A percentile compares a stretch with the other conserved stretches of the same genome.
Evolutionary conservation across 495 filamentous ascomycete species (phyloP).

Genomic region (Extremus antarcticus): DNA sequence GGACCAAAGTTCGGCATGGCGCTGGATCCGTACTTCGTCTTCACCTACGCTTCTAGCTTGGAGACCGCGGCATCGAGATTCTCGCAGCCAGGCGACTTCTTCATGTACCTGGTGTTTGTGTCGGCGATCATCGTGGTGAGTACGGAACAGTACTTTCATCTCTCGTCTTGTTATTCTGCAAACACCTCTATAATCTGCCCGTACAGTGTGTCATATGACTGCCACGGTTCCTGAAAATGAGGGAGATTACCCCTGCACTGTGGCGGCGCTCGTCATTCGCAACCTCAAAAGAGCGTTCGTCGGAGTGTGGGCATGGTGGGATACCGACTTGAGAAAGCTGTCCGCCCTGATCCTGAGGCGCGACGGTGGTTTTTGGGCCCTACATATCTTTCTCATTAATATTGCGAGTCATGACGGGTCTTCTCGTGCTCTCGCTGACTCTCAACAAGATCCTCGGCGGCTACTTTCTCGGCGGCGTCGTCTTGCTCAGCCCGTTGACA

Average conservation of each 20-base stretch:
- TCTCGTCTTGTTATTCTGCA: conserved; percentile 11
- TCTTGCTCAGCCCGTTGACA: conserved; percentile 48
- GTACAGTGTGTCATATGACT: conserved; percentile 65
- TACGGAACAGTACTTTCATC: conserved; percentile 17
- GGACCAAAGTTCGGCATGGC: conserved; percentile 51
- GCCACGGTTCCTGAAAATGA: conserved; percentile 96
- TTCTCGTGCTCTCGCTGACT: conserved; percentile 2
- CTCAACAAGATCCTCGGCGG: conserved; percentile 11
- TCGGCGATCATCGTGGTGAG: conserved; percentile 51
- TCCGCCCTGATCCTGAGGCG: conserved; percentile 58
- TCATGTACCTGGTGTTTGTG: conserved; percentile 56
- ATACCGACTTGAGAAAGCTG: conserved; percentile 72
- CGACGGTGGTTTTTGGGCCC: conserved; percentile 40
- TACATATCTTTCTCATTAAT: conserved; percentile 49
- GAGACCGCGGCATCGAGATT: conserved; percentile 53
- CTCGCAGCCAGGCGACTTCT: conserved; percentile 53
- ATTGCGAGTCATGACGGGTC: background rate
- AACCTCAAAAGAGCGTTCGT: conserved; percentile 55
- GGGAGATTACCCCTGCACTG: conserved; percentile 86
- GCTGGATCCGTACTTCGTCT: conserved; percentile 75
- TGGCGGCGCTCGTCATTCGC: conserved; percentile 66
- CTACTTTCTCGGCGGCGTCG: conserved; percentile 8
- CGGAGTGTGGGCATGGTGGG: conserved; percentile 83
- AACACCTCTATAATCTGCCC: conserved; percentile 92
- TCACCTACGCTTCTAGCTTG: conserved; percentile 51